These are phyloP conservation scores for Schwanniomyces pseudopolymorphus DNA, from an alignment of 805 yeast genomes.

Conservation along the genomic window DNA sequence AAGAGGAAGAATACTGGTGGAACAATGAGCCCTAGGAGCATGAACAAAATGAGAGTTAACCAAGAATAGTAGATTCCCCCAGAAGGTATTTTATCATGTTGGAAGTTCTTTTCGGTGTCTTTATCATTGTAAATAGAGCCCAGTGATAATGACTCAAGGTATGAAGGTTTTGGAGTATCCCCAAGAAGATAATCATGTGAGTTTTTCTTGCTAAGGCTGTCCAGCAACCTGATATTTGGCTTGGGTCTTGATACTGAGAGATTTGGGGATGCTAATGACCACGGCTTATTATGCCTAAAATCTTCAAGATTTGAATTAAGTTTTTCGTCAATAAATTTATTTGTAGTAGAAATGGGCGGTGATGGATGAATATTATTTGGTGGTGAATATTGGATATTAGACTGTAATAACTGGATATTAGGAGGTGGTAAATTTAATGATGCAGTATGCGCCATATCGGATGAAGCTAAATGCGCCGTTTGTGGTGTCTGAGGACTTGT, in stretches of 20 bases:
- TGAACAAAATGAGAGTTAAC: constrained; percentile 19
- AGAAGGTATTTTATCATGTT: neutral
- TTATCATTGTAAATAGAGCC: neutral
- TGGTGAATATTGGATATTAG: no score
- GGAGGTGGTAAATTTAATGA: neutral
- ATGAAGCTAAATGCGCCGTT: neutral
- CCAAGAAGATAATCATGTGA: constrained; percentile 16
- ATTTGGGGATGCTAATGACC: neutral
- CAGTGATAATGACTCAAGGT: neutral
- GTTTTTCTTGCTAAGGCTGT: constrained; percentile 10
- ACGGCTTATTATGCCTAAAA: neutral
- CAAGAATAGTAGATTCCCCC: neutral
- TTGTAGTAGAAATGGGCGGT: neutral
- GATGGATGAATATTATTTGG: neutral
- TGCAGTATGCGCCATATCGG: neutral
- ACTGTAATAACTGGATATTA: neutral
- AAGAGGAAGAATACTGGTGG: constrained; percentile 41
- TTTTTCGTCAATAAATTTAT: neutral
- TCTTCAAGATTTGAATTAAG: neutral
- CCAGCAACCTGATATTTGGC: constrained; percentile 7
- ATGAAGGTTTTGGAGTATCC: neutral
- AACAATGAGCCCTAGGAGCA: constrained; percentile 31
- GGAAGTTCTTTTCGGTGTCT: neutral
- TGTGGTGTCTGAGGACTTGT: neutral
- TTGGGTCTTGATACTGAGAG: constrained; percentile 1